These are phyloP conservation scores for Coniochaeta sp. DNA, from an alignment of 2,329 filamentous ascomycete genomes.

Conservation along the genomic window DNA sequence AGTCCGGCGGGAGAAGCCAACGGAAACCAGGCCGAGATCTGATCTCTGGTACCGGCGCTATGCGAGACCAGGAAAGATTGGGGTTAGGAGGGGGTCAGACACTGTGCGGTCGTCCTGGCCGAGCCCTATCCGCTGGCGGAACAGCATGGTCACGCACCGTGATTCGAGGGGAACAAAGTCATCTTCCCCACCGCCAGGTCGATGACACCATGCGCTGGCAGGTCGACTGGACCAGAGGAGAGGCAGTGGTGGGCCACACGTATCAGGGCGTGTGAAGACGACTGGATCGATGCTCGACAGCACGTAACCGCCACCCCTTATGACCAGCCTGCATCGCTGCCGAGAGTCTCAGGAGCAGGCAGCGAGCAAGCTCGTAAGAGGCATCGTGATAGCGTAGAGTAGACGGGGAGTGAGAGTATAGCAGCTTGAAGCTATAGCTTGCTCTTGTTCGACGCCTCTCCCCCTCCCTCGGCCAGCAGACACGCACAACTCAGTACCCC, in stretches of 20 bases:
- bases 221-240: not conserved
- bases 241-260: not conserved
- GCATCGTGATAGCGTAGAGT: not conserved
- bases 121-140: not conserved
- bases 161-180: not conserved
- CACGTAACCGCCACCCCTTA: not conserved
- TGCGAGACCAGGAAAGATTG: no score
- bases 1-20: not conserved
- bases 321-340: not conserved
- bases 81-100: not conserved
- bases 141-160: not conserved
- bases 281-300: not conserved
- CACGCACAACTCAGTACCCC: not conserved
- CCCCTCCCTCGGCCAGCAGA: not conserved
- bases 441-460: not conserved
- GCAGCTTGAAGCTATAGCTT: not conserved
- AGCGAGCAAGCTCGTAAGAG: not conserved
- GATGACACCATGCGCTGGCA: slow-evolving; percentile 2
- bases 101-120: not conserved
- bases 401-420: not conserved
- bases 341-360: not conserved
- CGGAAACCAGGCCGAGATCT: not conserved
- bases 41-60: not conserved
- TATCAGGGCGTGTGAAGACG: not conserved
- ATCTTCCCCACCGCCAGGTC: not conserved